phyloP scores from a whole-genome alignment of 1,284 basidiomycete genomes.

The Sanghuangporus weigelae region DNA sequence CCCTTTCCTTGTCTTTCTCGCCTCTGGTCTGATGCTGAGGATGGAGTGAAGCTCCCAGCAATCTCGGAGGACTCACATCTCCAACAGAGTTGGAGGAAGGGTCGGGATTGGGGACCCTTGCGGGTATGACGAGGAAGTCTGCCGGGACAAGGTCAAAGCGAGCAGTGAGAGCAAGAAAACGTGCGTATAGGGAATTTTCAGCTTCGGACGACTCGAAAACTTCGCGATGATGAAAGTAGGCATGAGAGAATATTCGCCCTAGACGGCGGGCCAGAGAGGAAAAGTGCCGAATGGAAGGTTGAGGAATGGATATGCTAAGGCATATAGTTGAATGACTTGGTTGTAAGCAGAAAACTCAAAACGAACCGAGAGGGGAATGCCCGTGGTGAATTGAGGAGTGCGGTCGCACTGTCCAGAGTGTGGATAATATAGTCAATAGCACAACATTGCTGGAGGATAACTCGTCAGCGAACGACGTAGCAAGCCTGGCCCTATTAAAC shows the following conservation, averaged over 20 bases:
- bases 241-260: conserved; percentile 93
- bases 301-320: conserved; percentile 70
- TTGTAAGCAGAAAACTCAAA: not conserved
- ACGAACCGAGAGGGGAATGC: conserved; percentile 85
- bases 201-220: conserved; percentile 87
- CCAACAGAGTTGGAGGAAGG: conserved; percentile 24
- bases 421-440: conserved; percentile 97
- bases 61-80: conserved; percentile 42
- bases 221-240: conserved; percentile 91
- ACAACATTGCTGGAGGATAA: conserved; percentile 70
- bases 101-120: conserved; percentile 24
- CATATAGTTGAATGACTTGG: not conserved
- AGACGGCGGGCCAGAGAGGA: conserved; percentile 83
- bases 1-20: not conserved
- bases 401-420: conserved; percentile 90
- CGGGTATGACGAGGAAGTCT: conserved; percentile 80
- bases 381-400: conserved; percentile 86
- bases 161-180: conserved; percentile 81
- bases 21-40: not conserved
- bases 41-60: conserved; percentile 35
- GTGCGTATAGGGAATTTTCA: conserved; percentile 86
- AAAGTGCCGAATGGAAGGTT: conserved; percentile 81
- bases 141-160: conserved; percentile 79
- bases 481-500: not conserved
- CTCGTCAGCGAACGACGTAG: not conserved